phyloP scores from a whole-genome alignment of 805 yeast genomes.

The Sugiyamaella qingdaonensis region DNA sequence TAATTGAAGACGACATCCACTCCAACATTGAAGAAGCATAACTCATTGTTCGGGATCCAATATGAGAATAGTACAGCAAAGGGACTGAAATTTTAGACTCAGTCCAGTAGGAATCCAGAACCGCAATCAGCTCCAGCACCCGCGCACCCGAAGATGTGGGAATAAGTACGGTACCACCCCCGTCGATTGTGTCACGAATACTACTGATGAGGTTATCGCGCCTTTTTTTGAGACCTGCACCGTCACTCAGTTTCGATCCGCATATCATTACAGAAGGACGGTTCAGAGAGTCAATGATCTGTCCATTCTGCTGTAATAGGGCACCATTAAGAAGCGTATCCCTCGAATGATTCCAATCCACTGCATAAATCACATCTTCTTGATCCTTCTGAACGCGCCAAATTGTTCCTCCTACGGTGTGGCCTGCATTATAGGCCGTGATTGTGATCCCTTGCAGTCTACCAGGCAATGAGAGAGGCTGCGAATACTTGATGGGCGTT shows the following conservation, averaged over 20 bases:
- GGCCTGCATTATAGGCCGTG: slow-evolving; percentile 89
- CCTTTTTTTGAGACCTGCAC: slow-evolving; percentile 48
- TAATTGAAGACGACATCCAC: slow-evolving; percentile 91
- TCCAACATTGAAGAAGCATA: slow-evolving; percentile 88
- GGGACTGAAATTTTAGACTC: slow-evolving; percentile 48
- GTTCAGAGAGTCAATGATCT: slow-evolving; percentile 53
- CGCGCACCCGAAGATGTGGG: slow-evolving; percentile 83
- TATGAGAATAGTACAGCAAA: slow-evolving; percentile 67
- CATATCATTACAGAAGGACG: slow-evolving; percentile 84
- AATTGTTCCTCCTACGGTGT: slow-evolving; percentile 86
- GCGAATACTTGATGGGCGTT: slow-evolving; percentile 69
- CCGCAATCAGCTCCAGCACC: slow-evolving; percentile 69
- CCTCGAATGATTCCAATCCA: slow-evolving; percentile 91
- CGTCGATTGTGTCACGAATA: slow-evolving; percentile 60
- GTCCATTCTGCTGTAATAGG: slow-evolving; percentile 53
- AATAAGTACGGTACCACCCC: slow-evolving; percentile 75
- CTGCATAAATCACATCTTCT: slow-evolving; percentile 83
- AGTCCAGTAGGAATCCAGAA: slow-evolving; percentile 63
- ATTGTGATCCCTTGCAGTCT: slow-evolving; percentile 52
- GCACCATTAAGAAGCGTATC: slow-evolving; percentile 81
- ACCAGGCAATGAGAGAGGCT: slow-evolving; percentile 61
- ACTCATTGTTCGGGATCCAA: slow-evolving; percentile 71
- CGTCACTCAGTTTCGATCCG: slow-evolving; percentile 55
- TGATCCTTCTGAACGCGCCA: slow-evolving; percentile 73
- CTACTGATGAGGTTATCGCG: slow-evolving; percentile 59